Evolutionary conservation across 805 yeast genomes (phyloP).

Genomic region (Lipomyces mesembrius): DNA sequence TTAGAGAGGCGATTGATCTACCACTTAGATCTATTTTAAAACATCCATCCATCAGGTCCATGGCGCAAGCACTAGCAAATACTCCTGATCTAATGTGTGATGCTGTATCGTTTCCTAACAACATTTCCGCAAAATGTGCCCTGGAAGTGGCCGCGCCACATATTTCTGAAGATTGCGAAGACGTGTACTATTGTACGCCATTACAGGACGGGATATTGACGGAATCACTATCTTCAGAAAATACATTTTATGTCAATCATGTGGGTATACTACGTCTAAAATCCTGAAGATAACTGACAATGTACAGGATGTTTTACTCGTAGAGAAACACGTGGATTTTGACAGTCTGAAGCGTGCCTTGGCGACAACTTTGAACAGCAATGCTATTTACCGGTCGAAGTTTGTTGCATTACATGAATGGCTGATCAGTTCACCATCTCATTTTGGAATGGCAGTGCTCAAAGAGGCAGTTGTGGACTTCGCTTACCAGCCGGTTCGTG

Average conservation of each 20-base stretch:
- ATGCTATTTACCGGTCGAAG: conserved; percentile 20
- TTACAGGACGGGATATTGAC: conserved; percentile 38
- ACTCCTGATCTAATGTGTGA: neutral
- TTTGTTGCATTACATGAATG: conserved; percentile 13
- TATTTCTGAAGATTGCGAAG: conserved; percentile 7
- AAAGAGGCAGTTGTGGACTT: conserved; percentile 1
- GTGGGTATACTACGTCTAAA: conserved; percentile 17
- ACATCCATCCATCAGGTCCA: conserved; percentile 22
- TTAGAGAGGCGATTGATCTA: conserved; percentile 14
- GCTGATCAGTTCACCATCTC: neutral
- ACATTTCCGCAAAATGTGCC: neutral
- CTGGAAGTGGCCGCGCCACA: neutral
- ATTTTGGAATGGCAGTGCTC: conserved; percentile 20
- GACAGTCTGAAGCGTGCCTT: conserved; percentile 26
- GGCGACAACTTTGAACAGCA: conserved; percentile 12
- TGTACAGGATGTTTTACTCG: conserved; percentile 22
- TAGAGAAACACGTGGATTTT: conserved; percentile 21
- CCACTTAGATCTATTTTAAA: conserved; percentile 27
- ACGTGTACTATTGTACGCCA: conserved; percentile 36
- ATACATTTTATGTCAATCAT: conserved; percentile 25
- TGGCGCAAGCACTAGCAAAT: conserved; percentile 13
- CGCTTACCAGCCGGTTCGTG: neutral
- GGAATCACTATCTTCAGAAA: conserved; percentile 20
- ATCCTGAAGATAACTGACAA: neutral
- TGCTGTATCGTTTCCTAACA: neutral